phyloP scores from a whole-genome alignment of 2,329 filamentous ascomycete species.

The Ophiostoma perfectum region DNA sequence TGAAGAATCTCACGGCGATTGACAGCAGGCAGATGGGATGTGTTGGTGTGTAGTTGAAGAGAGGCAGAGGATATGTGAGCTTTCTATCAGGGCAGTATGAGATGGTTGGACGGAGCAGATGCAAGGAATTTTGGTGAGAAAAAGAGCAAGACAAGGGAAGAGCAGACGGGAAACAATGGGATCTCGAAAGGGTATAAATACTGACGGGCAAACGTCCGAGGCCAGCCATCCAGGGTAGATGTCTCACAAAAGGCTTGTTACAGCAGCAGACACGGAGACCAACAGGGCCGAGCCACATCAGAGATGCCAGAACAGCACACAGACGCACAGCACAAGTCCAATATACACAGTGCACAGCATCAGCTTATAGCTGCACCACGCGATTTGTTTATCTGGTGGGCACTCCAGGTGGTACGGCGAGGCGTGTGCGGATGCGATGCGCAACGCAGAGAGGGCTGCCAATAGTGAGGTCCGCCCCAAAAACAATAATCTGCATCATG shows the following conservation, averaged over 20 bases:
- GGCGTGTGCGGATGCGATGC: background rate
- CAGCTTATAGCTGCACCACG: background rate
- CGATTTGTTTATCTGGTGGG: background rate
- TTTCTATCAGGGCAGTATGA: too few species aligned
- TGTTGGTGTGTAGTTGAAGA: too few species aligned
- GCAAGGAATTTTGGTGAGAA: too few species aligned
- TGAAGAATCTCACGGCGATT: background rate
- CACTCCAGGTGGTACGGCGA: background rate
- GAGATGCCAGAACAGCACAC: background rate
- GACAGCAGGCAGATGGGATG: too few species aligned
- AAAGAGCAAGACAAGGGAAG: background rate
- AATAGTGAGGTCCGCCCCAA: background rate
- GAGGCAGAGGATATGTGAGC: too few species aligned
- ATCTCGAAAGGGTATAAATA: background rate
- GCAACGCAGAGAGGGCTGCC: background rate
- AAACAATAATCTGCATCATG: too few species aligned
- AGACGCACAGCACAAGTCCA: background rate
- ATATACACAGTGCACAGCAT: background rate
- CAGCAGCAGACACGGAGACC: slow-evolving; percentile 5
- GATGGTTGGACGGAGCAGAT: too few species aligned
- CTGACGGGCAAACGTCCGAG: background rate
- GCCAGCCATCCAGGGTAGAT: background rate
- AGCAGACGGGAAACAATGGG: background rate
- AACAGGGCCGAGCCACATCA: slow-evolving; percentile 8
- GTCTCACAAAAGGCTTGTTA: slow-evolving; percentile 2